These are phyloP conservation scores for Boletus speciosus DNA, from an alignment of 768 basidiomycete genomes.

Conservation along the genomic window DNA sequence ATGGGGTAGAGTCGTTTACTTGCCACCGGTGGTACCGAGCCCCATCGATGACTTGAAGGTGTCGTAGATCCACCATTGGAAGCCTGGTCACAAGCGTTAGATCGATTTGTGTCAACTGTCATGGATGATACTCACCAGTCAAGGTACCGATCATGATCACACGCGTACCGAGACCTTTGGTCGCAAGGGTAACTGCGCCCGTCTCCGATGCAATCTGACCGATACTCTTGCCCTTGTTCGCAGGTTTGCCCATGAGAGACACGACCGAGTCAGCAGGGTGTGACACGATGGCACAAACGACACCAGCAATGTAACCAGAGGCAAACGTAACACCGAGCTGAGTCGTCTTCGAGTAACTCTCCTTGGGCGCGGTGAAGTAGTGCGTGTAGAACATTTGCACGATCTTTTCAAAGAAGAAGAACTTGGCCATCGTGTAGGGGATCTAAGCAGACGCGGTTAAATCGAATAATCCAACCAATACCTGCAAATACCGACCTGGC, in stretches of 20 bases:
- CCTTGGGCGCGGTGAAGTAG: constrained; percentile 78
- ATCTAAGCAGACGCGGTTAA: constrained; percentile 47
- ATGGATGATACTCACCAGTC: constrained; percentile 34
- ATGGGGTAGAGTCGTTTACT: constrained; percentile 42
- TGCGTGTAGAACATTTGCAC: constrained; percentile 85
- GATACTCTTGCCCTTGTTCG: constrained; percentile 77
- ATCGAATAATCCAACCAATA: neutral
- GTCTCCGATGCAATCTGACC: constrained; percentile 71
- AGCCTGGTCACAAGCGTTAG: constrained; percentile 42
- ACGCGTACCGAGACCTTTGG: constrained; percentile 85
- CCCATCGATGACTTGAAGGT: constrained; percentile 82
- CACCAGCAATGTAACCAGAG: constrained; percentile 93
- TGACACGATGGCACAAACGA: constrained; percentile 93
- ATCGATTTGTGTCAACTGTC: neutral
- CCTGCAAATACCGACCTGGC: constrained; percentile 52
- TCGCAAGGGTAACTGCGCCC: constrained; percentile 59
- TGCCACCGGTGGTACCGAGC: constrained; percentile 85
- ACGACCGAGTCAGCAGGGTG: constrained; percentile 94
- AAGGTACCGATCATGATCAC: constrained; percentile 78
- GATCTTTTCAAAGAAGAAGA: constrained; percentile 92
- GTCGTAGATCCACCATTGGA: constrained; percentile 96
- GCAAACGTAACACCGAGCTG: constrained; percentile 88
- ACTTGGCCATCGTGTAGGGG: constrained; percentile 99
- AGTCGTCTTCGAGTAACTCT: constrained; percentile 72
- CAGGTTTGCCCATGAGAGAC: constrained; percentile 87